Conservation (phyloP, 306 rosid genomes). For the Citrullus colocynthis region DNA sequence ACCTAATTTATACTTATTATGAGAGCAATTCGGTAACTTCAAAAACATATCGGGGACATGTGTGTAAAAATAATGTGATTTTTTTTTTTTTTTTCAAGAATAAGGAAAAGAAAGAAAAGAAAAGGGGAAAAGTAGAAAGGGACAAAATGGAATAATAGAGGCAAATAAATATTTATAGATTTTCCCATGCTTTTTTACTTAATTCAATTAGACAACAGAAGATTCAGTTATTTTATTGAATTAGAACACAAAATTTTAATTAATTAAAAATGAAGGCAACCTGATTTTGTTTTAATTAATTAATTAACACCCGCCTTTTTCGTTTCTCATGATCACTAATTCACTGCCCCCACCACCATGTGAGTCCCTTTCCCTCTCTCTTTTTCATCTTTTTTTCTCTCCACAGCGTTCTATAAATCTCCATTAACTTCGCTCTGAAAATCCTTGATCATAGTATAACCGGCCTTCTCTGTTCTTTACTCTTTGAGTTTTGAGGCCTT, state of each 20-base stretch:
- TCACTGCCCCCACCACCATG: conserved; percentile 35
- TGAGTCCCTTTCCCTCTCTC: conserved; percentile 17
- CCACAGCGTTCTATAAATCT: conserved; percentile 8
- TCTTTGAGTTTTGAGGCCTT: background rate
- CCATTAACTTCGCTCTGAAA: background rate
- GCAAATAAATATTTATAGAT: background rate
- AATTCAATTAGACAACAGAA: background rate
- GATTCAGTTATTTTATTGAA: background rate
- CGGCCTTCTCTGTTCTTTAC: background rate
- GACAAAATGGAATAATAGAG: background rate
- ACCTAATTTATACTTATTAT: too few species aligned
- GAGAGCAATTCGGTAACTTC: background rate
- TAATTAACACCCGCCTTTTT: conserved; percentile 50
- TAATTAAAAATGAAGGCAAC: background rate
- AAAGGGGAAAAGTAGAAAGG: background rate
- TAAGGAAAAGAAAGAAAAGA: too few species aligned
- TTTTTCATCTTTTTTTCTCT: background rate
- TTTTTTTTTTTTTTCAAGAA: background rate
- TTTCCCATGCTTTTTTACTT: background rate
- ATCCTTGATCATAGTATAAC: background rate
- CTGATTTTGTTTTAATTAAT: background rate
- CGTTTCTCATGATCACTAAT: conserved; percentile 3
- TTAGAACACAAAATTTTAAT: background rate
- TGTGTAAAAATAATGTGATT: background rate
- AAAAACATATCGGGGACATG: background rate